phyloP scores from a whole-genome alignment of 306 rosid species.

The Oemleria cerasiformis region DNA sequence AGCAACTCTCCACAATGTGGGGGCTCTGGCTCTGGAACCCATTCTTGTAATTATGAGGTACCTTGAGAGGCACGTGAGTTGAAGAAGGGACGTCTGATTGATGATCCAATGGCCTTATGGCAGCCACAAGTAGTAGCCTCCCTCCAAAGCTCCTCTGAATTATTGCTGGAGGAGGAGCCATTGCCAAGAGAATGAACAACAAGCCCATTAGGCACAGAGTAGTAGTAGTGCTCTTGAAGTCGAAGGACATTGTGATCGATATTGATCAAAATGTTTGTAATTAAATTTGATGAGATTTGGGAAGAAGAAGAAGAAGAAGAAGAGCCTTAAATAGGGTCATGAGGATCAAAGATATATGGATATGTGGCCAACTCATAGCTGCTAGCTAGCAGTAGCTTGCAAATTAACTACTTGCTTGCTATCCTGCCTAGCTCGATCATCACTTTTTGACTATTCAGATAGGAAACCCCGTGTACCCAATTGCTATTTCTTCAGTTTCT shows the following conservation, averaged over 20 bases:
- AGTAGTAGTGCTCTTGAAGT: not conserved
- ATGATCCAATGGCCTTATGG: slow-evolving; percentile 34
- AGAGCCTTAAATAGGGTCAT: slow-evolving; percentile 61
- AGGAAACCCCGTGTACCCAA: slow-evolving; percentile 45
- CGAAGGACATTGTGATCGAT: slow-evolving; percentile 3
- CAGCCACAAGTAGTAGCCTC: slow-evolving; percentile 5
- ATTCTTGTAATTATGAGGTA: slow-evolving; percentile 18
- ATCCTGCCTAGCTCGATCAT: slow-evolving; percentile 4
- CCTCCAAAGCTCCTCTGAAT: slow-evolving; percentile 11
- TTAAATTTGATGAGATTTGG: not conserved
- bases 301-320: not conserved
- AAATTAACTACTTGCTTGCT: slow-evolving; percentile 25
- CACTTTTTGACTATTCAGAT: slow-evolving; percentile 33
- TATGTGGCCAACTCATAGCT: slow-evolving; percentile 46
- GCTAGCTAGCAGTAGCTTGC: slow-evolving; percentile 25
- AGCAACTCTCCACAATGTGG: slow-evolving; percentile 43
- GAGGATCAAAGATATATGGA: slow-evolving; percentile 12
- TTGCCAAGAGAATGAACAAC: slow-evolving; percentile 27
- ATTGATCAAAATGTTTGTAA: too few species aligned
- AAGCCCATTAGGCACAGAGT: slow-evolving; percentile 10
- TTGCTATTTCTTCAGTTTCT: slow-evolving; percentile 22
- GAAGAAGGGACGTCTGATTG: slow-evolving; percentile 15
- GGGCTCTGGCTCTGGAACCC: not conserved
- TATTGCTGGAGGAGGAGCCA: slow-evolving; percentile 17
- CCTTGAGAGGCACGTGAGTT: slow-evolving; percentile 27